Evolutionary conservation across 768 basidiomycete genomes (phyloP).

Genomic region (Boletales sp.): DNA sequence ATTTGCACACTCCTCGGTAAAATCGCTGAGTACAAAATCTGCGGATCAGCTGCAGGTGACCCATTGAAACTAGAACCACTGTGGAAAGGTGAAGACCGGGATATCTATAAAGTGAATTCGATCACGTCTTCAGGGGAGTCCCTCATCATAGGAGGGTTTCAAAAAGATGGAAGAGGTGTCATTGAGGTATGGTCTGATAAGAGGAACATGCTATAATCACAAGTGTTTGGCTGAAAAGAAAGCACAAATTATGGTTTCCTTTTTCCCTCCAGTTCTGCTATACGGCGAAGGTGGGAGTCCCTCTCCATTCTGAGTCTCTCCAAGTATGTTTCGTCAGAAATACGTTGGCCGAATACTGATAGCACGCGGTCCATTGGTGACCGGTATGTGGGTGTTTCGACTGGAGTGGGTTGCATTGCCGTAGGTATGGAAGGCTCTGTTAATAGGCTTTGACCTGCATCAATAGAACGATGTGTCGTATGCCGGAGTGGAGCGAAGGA

Average conservation of each 20-base stretch:
- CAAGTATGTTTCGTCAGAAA: slow-evolving; percentile 76
- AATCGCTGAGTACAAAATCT: slow-evolving; percentile 47
- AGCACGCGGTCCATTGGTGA: slow-evolving; percentile 38
- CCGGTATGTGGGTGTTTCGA: neutral
- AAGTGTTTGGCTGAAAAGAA: neutral
- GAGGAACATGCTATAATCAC: neutral
- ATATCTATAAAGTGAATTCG: slow-evolving; percentile 63
- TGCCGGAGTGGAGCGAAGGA: slow-evolving; percentile 19
- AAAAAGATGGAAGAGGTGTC: slow-evolving; percentile 51
- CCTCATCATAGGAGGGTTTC: slow-evolving; percentile 62
- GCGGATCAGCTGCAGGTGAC: slow-evolving; percentile 35
- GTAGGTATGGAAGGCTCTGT: slow-evolving; percentile 2
- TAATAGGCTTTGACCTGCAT: neutral
- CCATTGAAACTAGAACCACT: slow-evolving; percentile 39
- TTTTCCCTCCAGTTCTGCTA: slow-evolving; percentile 51
- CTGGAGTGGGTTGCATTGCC: slow-evolving; percentile 15
- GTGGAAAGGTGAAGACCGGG: slow-evolving; percentile 44
- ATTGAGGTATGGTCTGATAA: slow-evolving; percentile 55
- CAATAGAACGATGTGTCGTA: neutral
- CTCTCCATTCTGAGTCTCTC: slow-evolving; percentile 54
- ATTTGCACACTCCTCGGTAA: slow-evolving; percentile 62
- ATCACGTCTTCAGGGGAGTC: slow-evolving; percentile 45
- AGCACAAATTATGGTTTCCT: slow-evolving; percentile 15
- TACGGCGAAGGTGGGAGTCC: slow-evolving; percentile 50
- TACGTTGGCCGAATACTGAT: slow-evolving; percentile 30